These are phyloP conservation scores for Cystofilobasidium macerans DNA, from an alignment of 768 basidiomycete genomes.

Conservation along the genomic window DNA sequence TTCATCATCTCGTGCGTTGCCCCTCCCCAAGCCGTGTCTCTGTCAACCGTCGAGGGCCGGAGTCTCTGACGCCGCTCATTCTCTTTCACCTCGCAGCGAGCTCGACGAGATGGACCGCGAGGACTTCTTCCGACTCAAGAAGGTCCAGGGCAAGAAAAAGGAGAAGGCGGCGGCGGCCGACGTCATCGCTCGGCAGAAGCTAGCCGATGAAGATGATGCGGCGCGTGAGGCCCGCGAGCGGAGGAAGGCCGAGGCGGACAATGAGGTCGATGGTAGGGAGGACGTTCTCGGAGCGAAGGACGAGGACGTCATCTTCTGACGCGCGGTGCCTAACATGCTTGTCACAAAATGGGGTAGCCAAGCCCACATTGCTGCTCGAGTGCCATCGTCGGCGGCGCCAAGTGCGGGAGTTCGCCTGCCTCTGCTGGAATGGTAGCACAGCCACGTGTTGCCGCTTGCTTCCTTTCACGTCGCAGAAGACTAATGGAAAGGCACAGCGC, in stretches of 20 bases:
- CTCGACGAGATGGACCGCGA: conserved; percentile 90
- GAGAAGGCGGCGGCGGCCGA: conserved; percentile 42
- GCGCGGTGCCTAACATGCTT: no score
- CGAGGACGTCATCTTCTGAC: conserved; percentile 22
- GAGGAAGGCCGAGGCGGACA: background rate
- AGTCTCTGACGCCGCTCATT: background rate
- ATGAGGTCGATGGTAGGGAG: background rate
- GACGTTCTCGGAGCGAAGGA: conserved; percentile 8
- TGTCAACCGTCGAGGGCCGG: no score
- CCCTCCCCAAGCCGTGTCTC: background rate
- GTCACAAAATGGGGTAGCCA: no score
- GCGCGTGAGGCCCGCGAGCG: background rate
- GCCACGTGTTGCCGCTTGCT: no score
- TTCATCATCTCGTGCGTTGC: conserved; percentile 65
- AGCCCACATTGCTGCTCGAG: no score
- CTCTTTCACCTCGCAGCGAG: conserved; percentile 41
- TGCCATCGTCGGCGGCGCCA: no score
- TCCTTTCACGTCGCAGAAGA: no score
- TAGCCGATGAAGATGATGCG: background rate
- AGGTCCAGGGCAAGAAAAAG: conserved; percentile 96
- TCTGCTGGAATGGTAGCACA: no score
- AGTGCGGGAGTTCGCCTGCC: no score
- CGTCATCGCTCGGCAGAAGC: conserved; percentile 3
- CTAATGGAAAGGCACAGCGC: no score
- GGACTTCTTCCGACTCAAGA: conserved; percentile 65